phyloP scores from a whole-genome alignment of 768 basidiomycete genomes.

The Piloderma croceum region DNA sequence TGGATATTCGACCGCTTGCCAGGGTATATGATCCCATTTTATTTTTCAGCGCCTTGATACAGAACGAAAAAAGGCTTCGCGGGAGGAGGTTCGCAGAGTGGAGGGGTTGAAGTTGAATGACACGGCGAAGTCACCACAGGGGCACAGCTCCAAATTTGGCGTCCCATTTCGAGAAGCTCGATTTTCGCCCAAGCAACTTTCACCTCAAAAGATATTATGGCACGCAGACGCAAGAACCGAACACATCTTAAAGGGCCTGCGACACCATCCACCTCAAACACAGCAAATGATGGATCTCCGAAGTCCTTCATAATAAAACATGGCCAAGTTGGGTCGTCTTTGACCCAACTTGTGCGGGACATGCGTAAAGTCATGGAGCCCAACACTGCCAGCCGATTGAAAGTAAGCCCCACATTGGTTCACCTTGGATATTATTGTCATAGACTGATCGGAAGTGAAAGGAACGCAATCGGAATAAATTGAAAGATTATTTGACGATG shows the following conservation, averaged over 20 bases:
- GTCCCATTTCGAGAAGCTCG: too few species aligned
- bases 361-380: conserved; percentile 96
- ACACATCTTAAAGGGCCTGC: conserved; percentile 69
- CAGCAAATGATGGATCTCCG: conserved; percentile 42
- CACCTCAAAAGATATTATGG: too few species aligned
- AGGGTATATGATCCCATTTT: too few species aligned
- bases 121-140: too few species aligned
- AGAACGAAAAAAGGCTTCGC: too few species aligned
- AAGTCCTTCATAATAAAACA: conserved; percentile 97
- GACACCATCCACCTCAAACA: conserved; percentile 26
- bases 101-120: too few species aligned
- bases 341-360: conserved; percentile 87
- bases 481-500: conserved; percentile 91
- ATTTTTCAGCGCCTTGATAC: too few species aligned
- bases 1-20: too few species aligned
- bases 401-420: conserved; percentile 39
- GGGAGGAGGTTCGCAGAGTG: too few species aligned
- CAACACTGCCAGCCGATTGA: conserved; percentile 90
- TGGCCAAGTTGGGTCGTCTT: conserved; percentile 83
- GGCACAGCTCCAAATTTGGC: too few species aligned
- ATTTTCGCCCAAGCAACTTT: too few species aligned
- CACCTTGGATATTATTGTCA: background rate
- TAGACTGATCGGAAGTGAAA: conserved; percentile 29
- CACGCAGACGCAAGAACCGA: conserved; percentile 68
- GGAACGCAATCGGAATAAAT: conserved; percentile 87